Base-by-base conservation (phyloP, 129 eudicot genomes). In the Gnaphalium uliginosum region DNA sequence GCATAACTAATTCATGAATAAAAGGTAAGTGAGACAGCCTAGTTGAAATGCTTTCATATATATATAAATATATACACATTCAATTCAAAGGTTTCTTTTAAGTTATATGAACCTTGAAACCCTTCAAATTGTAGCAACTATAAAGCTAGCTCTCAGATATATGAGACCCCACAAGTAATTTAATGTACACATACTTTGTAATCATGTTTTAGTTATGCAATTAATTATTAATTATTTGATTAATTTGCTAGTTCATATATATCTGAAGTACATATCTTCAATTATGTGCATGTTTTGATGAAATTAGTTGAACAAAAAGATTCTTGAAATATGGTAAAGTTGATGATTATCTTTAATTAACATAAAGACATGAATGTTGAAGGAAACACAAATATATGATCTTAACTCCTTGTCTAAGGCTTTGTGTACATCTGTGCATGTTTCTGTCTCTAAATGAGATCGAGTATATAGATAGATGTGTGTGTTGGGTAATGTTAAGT, bases 381-480 rank as follows among this genome's bases (percentile, higher is more conserved):
- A 69, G 73, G 35, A 81, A 69, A 76, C 80, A 69, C 13, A 13
- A 27, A 79, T 78, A 78, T 77, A 80, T 87, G 85, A 83, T 75
- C 15, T 72, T 72, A 72, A 72, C 68, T 72, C 24, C 37, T 54
- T 63, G 66, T 72, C 62, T 79, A 71, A 71, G 67, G 15, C 83
- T 68, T 73, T 24, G 67, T 39, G 24, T 24, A 39, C 66, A 4
- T 66, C 30, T 2, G 14, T 46, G 53, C 53, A 46, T 46, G 53
- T 46, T 4, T 68, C 54, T 53, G 5, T 65, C 46, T 65, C 41
- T 37, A n/a, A n/a, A n/a, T n/a, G n/a, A n/a, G n/a, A n/a, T n/a
- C n/a, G n/a, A n/a, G n/a, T n/a, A n/a, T n/a, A n/a, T n/a, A n/a
- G n/a, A n/a, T n/a, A 22, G 19, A 23, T 63, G 39, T 50, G 48